Percentiles rank a stretch among this genome's conserved stretches.
These are phyloP conservation scores for Plasmodium gallinaceum DNA, from an alignment of 169 alveolate species.

Conservation along the genomic window DNA sequence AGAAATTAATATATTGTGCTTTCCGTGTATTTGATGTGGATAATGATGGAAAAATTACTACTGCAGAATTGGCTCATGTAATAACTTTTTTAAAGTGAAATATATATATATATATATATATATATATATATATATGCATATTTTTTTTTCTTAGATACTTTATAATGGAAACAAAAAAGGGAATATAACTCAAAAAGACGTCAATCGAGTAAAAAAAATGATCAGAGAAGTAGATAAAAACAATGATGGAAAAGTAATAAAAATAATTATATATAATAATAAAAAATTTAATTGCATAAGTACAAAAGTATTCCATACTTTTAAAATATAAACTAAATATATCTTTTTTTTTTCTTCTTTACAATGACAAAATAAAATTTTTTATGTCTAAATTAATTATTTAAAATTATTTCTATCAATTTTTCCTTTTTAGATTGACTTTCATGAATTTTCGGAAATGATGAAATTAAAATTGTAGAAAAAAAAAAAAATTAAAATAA, in stretches of 20 bases:
- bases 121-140: not conserved
- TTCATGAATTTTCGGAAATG: slow-evolving; percentile 82
- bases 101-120: not conserved
- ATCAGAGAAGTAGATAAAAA: slow-evolving; percentile 81
- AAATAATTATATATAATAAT: not conserved
- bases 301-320: too few species aligned
- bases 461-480: slow-evolving; percentile 36
- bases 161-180: slow-evolving; percentile 75
- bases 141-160: slow-evolving; percentile 43
- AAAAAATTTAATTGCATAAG: not conserved
- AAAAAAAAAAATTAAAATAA: too few species aligned
- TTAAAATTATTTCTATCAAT: not conserved
- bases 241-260: slow-evolving; percentile 78
- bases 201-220: slow-evolving; percentile 78
- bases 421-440: slow-evolving; percentile 73
- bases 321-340: not conserved
- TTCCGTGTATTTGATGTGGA: slow-evolving; percentile 88
- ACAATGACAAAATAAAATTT: not conserved
- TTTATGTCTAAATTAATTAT: not conserved
- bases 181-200: slow-evolving; percentile 71
- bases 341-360: not conserved
- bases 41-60: slow-evolving; percentile 87
- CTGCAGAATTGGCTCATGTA: slow-evolving; percentile 83
- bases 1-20: slow-evolving; percentile 83
- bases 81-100: not conserved